These are phyloP conservation scores for Pseudocercospora musae DNA, from an alignment of 2,329 filamentous ascomycete species.

Conservation along the genomic window DNA sequence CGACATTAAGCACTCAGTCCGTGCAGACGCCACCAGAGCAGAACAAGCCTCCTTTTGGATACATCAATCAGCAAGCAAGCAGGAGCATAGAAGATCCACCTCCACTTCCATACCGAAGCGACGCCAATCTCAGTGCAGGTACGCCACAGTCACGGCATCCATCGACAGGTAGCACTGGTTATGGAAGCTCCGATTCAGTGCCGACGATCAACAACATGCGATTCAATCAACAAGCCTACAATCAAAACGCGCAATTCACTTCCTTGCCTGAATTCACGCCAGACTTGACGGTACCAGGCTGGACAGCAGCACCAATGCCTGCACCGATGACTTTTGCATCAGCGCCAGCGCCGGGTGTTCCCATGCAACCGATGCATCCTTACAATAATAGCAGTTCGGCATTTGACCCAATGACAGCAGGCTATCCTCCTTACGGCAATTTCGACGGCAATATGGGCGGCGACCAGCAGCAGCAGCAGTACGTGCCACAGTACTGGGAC, in stretches of 20 bases:
- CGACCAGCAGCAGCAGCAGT: constrained; percentile 19
- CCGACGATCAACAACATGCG: constrained; percentile 18
- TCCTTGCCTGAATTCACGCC: constrained; percentile 32
- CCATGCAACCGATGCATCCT: constrained; percentile 14
- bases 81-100: constrained; percentile 31
- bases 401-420: constrained; percentile 27
- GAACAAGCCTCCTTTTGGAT: constrained; percentile 26
- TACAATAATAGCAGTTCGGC: constrained; percentile 22
- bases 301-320: constrained; percentile 21
- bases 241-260: constrained; percentile 26
- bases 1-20: constrained; percentile 32
- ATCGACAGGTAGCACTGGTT: constrained; percentile 7
- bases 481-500: constrained; percentile 28
- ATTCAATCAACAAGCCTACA: constrained; percentile 22
- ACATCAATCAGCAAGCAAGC: constrained; percentile 31
- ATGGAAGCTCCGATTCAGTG: constrained; percentile 20
- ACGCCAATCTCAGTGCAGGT: constrained; percentile 12
- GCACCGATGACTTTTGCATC: constrained; percentile 15
- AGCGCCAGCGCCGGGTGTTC: constrained; percentile 12
- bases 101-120: constrained; percentile 31
- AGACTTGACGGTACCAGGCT: constrained; percentile 27
- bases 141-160: constrained; percentile 17
- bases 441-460: constrained; percentile 11
- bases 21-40: constrained; percentile 35
- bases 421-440: constrained; percentile 27